phyloP scores from a whole-genome alignment of 768 basidiomycete genomes.

The Heimioporus sp. region DNA sequence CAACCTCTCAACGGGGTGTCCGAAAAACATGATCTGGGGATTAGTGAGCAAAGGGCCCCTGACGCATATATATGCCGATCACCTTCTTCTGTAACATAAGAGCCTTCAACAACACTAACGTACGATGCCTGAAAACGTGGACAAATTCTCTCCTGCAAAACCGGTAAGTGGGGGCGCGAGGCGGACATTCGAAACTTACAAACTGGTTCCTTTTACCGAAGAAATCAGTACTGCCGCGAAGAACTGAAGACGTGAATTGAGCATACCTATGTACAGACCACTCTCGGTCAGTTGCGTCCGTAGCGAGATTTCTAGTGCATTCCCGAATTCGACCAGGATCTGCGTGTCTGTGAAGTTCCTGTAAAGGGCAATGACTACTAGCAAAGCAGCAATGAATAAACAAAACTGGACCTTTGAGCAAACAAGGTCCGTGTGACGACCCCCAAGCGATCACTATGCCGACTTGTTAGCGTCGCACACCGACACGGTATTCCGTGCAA shows the following conservation, averaged over 20 bases:
- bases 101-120: conserved; percentile 91
- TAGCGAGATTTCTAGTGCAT: conserved; percentile 72
- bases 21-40: conserved; percentile 89
- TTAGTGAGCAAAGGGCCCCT: conserved; percentile 10
- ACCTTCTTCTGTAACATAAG: conserved; percentile 93
- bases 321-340: conserved; percentile 87
- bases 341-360: conserved; percentile 86
- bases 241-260: not conserved
- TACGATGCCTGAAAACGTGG: conserved; percentile 89
- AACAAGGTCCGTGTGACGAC: conserved; percentile 93
- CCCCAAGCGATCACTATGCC: conserved; percentile 79
- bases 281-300: conserved; percentile 86
- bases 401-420: conserved; percentile 59
- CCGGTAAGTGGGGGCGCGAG: not conserved
- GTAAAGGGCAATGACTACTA: not conserved
- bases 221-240: conserved; percentile 6
- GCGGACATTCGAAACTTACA: conserved; percentile 43
- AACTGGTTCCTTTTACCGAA: conserved; percentile 57
- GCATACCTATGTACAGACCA: conserved; percentile 90
- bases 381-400: not conserved
- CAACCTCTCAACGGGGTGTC: conserved; percentile 92
- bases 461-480: conserved; percentile 3
- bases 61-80: conserved; percentile 14
- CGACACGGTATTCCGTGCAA: not conserved
- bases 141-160: conserved; percentile 79